Evolutionary conservation across 2,329 filamentous ascomycete species (phyloP), one percentile per base, ranked within the genome.

Genomic region (Neophaeococcomyces aloes): DNA sequence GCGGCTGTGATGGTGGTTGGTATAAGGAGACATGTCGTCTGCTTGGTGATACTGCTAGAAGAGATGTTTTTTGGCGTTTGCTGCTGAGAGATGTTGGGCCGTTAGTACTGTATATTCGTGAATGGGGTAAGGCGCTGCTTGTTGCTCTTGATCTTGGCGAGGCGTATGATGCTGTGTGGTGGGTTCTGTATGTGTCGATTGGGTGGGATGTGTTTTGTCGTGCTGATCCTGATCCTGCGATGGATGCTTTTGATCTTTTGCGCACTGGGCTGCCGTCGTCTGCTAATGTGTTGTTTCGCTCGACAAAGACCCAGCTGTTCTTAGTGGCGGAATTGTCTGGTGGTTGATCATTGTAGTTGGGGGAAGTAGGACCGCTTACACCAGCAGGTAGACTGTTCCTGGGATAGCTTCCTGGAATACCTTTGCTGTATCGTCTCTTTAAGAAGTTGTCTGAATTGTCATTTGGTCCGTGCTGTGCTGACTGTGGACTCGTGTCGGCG

Each of bases 301-400:
- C 43, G 37, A 38, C 36, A 44, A 30, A 29, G 27, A 23, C 29
- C 32, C 25, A 25, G 25, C 21, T 33, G 17, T 44, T 38, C 25
- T 30, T 44, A 23, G 15, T 21, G 11, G 37, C 14, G 11, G 33
- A 38, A 67, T 46, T 36, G 29, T 33, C 68, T 66, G 29, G 8
- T 8, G 21, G 29, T 65, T 52, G 14, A 68, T 61, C 56, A 77
- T 76, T 7, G 65, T 53, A 29, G 68, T 60, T 17, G 66, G 57
- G 62, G 62, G 7, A 66, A 63, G 21, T 66, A 66, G 23, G 42
- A 42, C 14, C 60, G 53, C n/a, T 54, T 52, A 58, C 27, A 32
- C 32, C 38, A 13, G 32, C 3, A 33, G 38, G 76, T 53, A 1
- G 71, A 68, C 4, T 68, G 69, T 31, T 25, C 8, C 21, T 21